These are phyloP conservation scores for Chlamydomonas urium DNA, from an alignment of 139 green algal genomes.

Conservation along the genomic window DNA sequence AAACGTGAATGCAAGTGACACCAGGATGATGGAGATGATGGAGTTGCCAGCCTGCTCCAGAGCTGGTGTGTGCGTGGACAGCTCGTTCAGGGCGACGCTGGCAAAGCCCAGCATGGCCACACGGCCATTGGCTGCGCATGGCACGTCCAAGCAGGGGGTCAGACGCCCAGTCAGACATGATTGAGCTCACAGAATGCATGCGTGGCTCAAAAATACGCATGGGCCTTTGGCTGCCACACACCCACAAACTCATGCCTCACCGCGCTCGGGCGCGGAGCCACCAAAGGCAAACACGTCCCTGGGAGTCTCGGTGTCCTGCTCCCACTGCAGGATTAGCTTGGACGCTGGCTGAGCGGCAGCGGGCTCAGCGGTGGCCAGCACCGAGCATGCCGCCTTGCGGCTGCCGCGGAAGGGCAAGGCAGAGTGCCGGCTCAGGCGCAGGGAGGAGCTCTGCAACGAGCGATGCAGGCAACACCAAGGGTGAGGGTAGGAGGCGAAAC, in stretches of 20 bases:
- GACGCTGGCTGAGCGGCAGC: background rate
- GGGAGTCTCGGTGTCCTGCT: conserved; percentile 23
- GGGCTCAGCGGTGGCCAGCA: background rate
- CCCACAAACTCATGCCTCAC: conserved; percentile 13
- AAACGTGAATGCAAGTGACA: conserved; percentile 29
- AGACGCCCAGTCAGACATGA: too few species aligned
- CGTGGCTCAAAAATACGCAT: background rate
- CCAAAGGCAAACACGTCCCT: conserved; percentile 31
- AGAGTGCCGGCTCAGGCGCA: background rate
- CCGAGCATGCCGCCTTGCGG: background rate
- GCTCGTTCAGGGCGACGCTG: conserved; percentile 34
- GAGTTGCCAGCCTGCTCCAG: conserved; percentile 32
- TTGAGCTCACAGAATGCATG: too few species aligned
- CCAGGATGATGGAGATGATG: conserved; percentile 13
- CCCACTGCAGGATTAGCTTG: conserved; percentile 3
- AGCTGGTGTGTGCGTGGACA: conserved; percentile 25
- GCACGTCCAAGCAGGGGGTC: too few species aligned
- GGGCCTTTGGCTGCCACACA: conserved; percentile 4
- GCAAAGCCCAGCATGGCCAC: conserved; percentile 51
- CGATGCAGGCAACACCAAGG: too few species aligned
- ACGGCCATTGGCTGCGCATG: conserved; percentile 36
- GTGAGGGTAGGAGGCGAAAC: too few species aligned
- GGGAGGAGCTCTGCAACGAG: too few species aligned
- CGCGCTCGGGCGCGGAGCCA: conserved; percentile 27
- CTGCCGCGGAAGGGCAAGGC: background rate